Conservation (phyloP, 1,284 basidiomycete species). For the Mycena citricolor region DNA sequence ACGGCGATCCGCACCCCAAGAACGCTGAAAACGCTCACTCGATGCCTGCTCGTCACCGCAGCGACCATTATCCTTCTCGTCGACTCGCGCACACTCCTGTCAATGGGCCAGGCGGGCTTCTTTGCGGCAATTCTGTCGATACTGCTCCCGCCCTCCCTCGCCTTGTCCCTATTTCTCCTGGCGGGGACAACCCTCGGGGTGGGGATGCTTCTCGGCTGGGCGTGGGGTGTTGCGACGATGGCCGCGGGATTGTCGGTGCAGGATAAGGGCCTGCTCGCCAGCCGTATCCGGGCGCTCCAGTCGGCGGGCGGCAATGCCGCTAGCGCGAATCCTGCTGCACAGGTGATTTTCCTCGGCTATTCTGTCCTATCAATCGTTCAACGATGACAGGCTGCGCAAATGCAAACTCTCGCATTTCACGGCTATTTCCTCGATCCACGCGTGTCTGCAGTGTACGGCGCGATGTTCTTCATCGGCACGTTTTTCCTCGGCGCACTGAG, state of each 20-base stretch:
- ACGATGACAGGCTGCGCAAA: conserved; percentile 30
- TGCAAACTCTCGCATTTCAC: conserved; percentile 53
- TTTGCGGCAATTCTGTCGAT: conserved; percentile 39
- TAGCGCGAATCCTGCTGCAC: neutral
- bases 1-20: conserved; percentile 35
- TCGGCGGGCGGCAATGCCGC: conserved; percentile 34
- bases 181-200: conserved; percentile 33
- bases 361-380: conserved; percentile 19
- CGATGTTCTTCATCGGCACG: conserved; percentile 67
- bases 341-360: conserved; percentile 34
- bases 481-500: conserved; percentile 62
- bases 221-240: conserved; percentile 71
- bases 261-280: conserved; percentile 47
- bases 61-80: conserved; percentile 36
- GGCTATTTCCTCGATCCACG: conserved; percentile 72
- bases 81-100: conserved; percentile 27
- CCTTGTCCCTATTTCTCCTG: conserved; percentile 36
- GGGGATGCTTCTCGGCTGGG: conserved; percentile 73
- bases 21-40: conserved; percentile 39
- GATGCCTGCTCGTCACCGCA: conserved; percentile 35
- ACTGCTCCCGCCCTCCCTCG: conserved; percentile 38
- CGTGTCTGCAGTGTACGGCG: conserved; percentile 61
- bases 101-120: conserved; percentile 40
- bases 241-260: conserved; percentile 61
- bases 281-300: conserved; percentile 38